These are phyloP conservation scores for Arthrinium phaeospermum DNA, from an alignment of 2,329 filamentous ascomycete genomes.

Conservation along the genomic window DNA sequence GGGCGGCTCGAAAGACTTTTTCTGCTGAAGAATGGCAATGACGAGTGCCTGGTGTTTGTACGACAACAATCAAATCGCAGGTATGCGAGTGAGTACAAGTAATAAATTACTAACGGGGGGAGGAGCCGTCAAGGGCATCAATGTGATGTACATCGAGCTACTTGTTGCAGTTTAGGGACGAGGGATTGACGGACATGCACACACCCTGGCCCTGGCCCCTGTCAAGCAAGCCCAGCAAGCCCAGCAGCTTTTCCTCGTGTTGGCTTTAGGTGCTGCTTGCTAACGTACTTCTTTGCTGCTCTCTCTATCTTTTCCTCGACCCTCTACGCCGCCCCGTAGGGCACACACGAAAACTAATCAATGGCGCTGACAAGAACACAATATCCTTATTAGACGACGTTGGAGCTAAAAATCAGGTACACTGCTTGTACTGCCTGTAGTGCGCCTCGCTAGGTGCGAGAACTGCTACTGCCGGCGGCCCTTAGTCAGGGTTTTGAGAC, in stretches of 20 bases:
- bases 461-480: background rate
- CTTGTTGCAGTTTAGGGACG: background rate
- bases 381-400: background rate
- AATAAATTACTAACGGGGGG: constrained; percentile 12
- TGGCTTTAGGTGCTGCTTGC: background rate
- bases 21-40: constrained; percentile 6
- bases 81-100: constrained; percentile 9
- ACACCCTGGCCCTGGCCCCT: constrained; percentile 1
- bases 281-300: background rate
- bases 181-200: background rate
- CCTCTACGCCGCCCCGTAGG: background rate
- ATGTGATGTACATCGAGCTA: constrained; percentile 6
- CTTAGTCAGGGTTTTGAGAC: background rate
- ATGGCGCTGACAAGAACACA: background rate
- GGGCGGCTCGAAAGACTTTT: background rate
- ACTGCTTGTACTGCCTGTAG: background rate
- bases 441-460: background rate
- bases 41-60: constrained; percentile 13
- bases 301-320: background rate
- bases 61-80: constrained; percentile 9
- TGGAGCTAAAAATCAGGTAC: constrained; percentile 11
- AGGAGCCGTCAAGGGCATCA: constrained; percentile 3
- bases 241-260: background rate
- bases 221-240: background rate
- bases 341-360: background rate